These are phyloP conservation scores for Ophiostoma tasmaniense DNA, from an alignment of 2,329 filamentous ascomycete genomes.

Conservation along the genomic window DNA sequence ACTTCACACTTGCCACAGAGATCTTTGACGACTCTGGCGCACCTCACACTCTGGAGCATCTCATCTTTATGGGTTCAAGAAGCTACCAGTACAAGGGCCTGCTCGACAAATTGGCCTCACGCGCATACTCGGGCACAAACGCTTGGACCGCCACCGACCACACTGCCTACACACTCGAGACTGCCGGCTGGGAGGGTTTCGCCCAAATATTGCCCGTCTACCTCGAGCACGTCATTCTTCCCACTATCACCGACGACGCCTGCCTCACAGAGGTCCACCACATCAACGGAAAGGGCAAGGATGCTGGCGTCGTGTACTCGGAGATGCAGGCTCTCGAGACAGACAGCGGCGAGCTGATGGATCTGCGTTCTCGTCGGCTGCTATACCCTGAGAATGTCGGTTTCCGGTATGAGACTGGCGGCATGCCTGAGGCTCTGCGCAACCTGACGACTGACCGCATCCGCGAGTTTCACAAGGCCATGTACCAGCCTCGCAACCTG, in stretches of 20 bases:
- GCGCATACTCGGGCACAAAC: conserved; percentile 90
- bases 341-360: conserved; percentile 75
- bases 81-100: conserved; percentile 93
- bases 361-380: conserved; percentile 67
- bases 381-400: conserved; percentile 84
- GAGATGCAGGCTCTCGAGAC: conserved; percentile 98
- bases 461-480: conserved; percentile 85
- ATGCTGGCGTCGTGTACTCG: conserved; percentile 95
- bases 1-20: conserved; percentile 92
- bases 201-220: conserved; percentile 91
- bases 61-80: conserved; percentile 84
- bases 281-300: conserved; percentile 83
- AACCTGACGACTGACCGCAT: conserved; percentile 83
- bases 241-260: conserved; percentile 83
- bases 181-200: conserved; percentile 95
- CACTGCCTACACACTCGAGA: conserved; percentile 91
- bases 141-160: conserved; percentile 96
- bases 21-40: conserved; percentile 96
- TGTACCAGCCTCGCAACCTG: conserved; percentile 97
- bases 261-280: conserved; percentile 97
- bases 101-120: conserved; percentile 84
- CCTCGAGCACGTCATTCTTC: conserved; percentile 84
- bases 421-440: conserved; percentile 86
- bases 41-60: conserved; percentile 75
- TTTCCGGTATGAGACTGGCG: conserved; percentile 96